Evolutionary conservation across 805 yeast species (phyloP), one percentile per base, ranked within the genome.

Genomic region (Saturnispora zaruensis): DNA sequence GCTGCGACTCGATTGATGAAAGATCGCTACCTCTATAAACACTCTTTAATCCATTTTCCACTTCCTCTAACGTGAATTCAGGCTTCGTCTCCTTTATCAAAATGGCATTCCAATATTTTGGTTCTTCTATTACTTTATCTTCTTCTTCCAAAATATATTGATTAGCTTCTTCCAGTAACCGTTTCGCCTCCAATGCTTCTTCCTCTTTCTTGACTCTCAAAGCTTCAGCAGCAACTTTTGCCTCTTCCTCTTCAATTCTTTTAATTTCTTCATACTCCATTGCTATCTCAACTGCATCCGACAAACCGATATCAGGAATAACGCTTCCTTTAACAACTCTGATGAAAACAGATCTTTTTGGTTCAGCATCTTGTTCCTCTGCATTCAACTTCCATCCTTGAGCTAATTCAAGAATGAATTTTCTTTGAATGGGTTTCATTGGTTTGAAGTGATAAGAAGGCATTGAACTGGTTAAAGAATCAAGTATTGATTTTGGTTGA

Each of bases 341-440:
- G n/a, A 88, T 72, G 55, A 77, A 81, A 0, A 88, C 91, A 9
- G 84, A 77, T 53, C 96, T 66, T 47, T 78, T 72, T 0, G 96
- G 96, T 55, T 87, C 96, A 2, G 77, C 78, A 63, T 87, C 96
- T 53, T 86, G 93, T 2, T 90, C 77, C 58, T 85, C 89, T 0
- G 84, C 71, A 56, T 76, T 80, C 11, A 87, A 58, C 11, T 74
- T 69, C 61, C 70, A 87, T 0, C 78, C 65, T 24, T 72, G 77
- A 0, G 89, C 82, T 38, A 89, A 59, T 46, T 79, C 80, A 59
- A 82, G 91, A 24, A 89, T 66, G 59, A 88, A 87, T 53, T 70
- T 70, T 44, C 96, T 70, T 62, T 86, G 91, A 5, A 79, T 75
- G 13, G 71, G 62, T 46, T 69, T 73, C 95, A 89, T 87, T 16